Evolutionary conservation across 2,329 filamentous ascomycete genomes (phyloP), one percentile per base, ranked within the genome.

Genomic region (Aspergillus sp.): DNA sequence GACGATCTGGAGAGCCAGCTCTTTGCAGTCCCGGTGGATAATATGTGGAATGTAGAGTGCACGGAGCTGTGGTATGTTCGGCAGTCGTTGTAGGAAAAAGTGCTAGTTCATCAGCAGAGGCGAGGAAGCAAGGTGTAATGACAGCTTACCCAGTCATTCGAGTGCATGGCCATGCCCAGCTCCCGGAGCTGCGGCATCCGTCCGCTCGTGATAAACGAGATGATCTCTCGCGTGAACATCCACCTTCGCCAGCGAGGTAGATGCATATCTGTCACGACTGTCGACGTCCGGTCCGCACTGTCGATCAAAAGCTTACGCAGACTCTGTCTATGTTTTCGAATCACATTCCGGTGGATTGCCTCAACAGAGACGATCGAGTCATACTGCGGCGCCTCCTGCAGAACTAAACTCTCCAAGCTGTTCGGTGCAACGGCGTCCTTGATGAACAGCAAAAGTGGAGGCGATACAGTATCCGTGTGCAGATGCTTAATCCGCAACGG

Each of bases 361-460:
- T 84, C 77, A 34, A 88, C 71, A 3, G 72, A 69, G 1, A 88
- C 78, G 5, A 62, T 61, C 1, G 74, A 72, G n/a, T 65, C 55
- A 55, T 72, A 67, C 14, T 58, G 53, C 37, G 69, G 55, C 45
- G 71, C 51, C 64, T 88, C 81, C 55, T 88, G 82, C 30, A 91
- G 58, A 52, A 86, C 86, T 7, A 91, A 66, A 6, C 78, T 78
- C 56, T 91, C 81, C n/a, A 91, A 65, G 16, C 75, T 81, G 53
- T 91, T 84, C 1, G 84, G 84, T 13, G 78, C 79, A 24, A 91
- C 66, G 0, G 82, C 80, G 40, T 88, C 81, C 46, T 80, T 83
- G 40, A 91, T 67, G 50, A 91, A 89, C 1, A 69, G 68, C 33
- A 91, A 75, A 11, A 91, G 62, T 15, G 78, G 68, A 5, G 72